Base-by-base conservation (phyloP, 2,329 filamentous ascomycete genomes). In the Pseudofabraea citricarpa region DNA sequence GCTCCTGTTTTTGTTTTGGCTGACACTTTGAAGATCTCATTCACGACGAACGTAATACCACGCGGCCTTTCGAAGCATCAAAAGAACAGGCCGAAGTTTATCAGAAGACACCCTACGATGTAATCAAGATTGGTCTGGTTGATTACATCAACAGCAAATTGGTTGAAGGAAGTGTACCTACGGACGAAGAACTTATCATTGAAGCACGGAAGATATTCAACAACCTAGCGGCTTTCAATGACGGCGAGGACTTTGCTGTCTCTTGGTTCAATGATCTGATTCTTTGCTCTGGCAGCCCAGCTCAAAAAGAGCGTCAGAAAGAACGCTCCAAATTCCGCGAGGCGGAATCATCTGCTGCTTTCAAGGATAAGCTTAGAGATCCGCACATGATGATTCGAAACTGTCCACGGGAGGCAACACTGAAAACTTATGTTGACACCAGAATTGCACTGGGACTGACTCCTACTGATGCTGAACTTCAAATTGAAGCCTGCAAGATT, bases 241-340 rank as follows among this genome's bases (percentile, higher is more conserved):
- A 50, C 8, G 32, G 20, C 13, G 29, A 10, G 61, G 1, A 63
- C 64, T 31, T 64, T 3, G 63, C 66, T 19, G 58, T 61, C 21
- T 73, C 70, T 2, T 83, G 79, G 79, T 68, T 83, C 41, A 72
- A 75, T 48, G 79, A 83, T 54, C 59, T 83, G 7, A 63, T 83
- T 42, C 69, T 81, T 64, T 70, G 68, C 22, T 46, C 47, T n/a
- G 68, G 70, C 1, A 61, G 63, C 21, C 15, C 42, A 9, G 35
- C 40, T n/a, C 20, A 33, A 5, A 41, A 41, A 18, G 39, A 49
- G 45, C 6, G 31, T n/a, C 20, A 33, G 5, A 41, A 41, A 18
- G 39, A 49, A 47, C 6, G 31, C 44, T 4, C 33, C 18, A n/a
- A 40, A 31, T 36, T 9, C 23, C 5, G 19, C 15, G 43, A 38